Evolutionary conservation across 148 eudicot species (phyloP).

Genomic region (Oxyria digyna): DNA sequence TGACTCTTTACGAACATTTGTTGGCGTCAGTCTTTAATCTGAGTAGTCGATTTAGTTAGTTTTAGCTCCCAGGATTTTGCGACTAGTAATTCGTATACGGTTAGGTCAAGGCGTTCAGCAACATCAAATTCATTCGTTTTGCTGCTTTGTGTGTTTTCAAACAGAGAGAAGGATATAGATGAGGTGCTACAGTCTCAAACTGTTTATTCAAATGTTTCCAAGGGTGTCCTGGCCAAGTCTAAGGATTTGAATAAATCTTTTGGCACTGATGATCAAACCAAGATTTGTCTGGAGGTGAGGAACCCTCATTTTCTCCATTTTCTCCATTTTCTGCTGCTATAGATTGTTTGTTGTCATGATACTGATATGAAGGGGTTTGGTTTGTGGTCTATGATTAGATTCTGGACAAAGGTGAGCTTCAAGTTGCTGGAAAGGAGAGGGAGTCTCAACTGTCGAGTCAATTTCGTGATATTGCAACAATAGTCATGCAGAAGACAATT

Average conservation of each 20-base stretch:
- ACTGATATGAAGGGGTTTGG: not conserved
- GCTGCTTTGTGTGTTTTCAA: not conserved
- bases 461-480: slow-evolving; percentile 92
- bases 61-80: not conserved
- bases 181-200: slow-evolving; percentile 95
- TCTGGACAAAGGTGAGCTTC: slow-evolving; percentile 97
- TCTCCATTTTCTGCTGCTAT: not conserved
- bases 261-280: slow-evolving; percentile 78
- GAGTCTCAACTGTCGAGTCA: slow-evolving; percentile 93
- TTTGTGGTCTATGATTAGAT: slow-evolving; percentile 31
- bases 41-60: not conserved
- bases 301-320: not conserved
- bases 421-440: slow-evolving; percentile 98
- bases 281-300: slow-evolving; percentile 78
- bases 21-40: not conserved
- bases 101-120: not conserved
- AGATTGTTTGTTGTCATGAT: not conserved
- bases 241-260: slow-evolving; percentile 73
- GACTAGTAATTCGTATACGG: not conserved
- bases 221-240: slow-evolving; percentile 85
- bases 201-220: slow-evolving; percentile 86
- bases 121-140: not conserved
- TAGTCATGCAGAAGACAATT: slow-evolving; percentile 89
- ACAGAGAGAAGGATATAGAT: slow-evolving; percentile 91
- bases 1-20: not conserved